Percentiles rank a stretch among this genome's conserved stretches.
Conservation (phyloP, 371 early-diverging fungal species). For the Paraphysoderma sedebokerense region DNA sequence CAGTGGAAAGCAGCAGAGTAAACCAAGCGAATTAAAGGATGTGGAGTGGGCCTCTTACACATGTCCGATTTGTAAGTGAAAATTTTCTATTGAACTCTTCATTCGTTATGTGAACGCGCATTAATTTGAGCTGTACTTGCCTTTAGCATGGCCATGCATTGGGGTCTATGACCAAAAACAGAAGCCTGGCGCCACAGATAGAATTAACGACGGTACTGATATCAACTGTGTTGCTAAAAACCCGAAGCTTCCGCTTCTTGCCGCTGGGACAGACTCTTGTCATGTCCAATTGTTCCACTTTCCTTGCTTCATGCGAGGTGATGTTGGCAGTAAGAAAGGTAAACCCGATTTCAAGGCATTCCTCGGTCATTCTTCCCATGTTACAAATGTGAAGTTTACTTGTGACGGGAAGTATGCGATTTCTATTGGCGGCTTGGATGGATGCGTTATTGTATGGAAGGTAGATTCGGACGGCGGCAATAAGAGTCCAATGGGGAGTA, state of each 20-base stretch:
- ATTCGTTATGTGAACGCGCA: too few relatives aligned
- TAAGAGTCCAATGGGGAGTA: too few relatives aligned
- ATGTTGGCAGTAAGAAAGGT: too few relatives aligned
- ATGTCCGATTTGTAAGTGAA: constrained; percentile 4
- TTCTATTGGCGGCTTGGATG: constrained; percentile 13
- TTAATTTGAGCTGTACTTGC: too few relatives aligned
- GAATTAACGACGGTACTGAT: constrained; percentile 9
- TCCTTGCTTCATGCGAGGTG: neutral
- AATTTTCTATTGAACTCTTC: too few relatives aligned
- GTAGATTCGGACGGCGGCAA: neutral
- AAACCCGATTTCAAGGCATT: constrained; percentile 7
- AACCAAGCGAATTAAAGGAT: neutral
- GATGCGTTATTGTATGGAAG: constrained; percentile 3
- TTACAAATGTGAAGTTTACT: constrained; percentile 10
- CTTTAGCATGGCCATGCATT: too few relatives aligned
- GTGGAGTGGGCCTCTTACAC: constrained; percentile 9
- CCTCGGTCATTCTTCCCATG: constrained; percentile 10
- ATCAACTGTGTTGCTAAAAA: constrained; percentile 7
- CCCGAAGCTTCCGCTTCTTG: constrained; percentile 4
- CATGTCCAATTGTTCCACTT: constrained; percentile 6
- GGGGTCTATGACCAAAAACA: constrained; percentile 8
- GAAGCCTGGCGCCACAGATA: constrained; percentile 8
- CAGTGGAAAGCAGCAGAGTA: constrained; percentile 1
- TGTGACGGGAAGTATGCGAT: constrained; percentile 5
- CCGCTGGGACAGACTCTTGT: constrained; percentile 7